Base-by-base conservation (phyloP, 1,284 basidiomycete genomes). In the Austroboletus rostrupii region DNA sequence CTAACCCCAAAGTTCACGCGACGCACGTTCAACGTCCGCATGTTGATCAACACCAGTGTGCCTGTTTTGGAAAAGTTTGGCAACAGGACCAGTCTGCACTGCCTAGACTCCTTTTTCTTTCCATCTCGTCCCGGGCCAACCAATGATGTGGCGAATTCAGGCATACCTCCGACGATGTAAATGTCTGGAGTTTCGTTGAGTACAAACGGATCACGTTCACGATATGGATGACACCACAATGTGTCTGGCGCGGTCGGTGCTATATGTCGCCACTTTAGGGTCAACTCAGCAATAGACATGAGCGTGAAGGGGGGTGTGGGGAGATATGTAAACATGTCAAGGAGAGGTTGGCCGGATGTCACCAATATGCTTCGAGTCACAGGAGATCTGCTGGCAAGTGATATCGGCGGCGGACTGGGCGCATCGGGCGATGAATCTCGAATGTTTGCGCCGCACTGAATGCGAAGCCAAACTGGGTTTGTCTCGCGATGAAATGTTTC, bases 181-280 rank as follows among this genome's bases (percentile, higher is more conserved):
- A 99, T 69, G 65, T 97, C 83, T 10, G 97, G 97, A 9, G 90
- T 86, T 62, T 87, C 77, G 23, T 75, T 67, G 36, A 99, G 75
- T 50, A 97, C 78, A 70, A 99, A 99, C 0, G 97, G 97, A 67
- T 99, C 97, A 10, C 74, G 72, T 35, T 83, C 77, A 46, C 90
- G 85, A 72, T 90, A 98, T 10, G 97, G 97, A 67, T 97, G 96
- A 64, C 96, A 97, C 93, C 94, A 98, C 2, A 99, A 78, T 1
- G 97, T 99, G 69, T 99, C 97, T 13, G 97, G 97, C 13, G 96
- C 94, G 1, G 96, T 99, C 0, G 97, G 97, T 11, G 97, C 96
- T 60, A 97, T 81, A 70, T 99, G 97, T 54, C 92, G 78, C 97
- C 95, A 99, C 61, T 80, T 82, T 12, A 99, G 75, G 14, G 92